phyloP scores from a whole-genome alignment of 2,329 filamentous ascomycete species.

The Fusarium ramigenum region DNA sequence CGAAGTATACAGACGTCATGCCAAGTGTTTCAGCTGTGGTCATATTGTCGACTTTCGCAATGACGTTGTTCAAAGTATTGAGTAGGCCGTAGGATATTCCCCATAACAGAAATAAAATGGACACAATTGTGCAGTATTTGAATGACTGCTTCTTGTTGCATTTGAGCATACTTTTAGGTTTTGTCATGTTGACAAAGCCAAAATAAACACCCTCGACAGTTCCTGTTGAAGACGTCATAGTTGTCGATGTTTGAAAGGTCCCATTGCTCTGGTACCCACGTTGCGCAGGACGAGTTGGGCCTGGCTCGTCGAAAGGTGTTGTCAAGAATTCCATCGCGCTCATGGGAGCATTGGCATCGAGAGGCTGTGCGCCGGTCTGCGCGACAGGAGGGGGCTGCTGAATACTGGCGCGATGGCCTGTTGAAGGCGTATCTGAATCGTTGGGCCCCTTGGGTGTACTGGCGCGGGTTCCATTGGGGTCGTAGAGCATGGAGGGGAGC shows the following conservation, averaged over 20 bases:
- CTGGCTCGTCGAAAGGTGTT: conserved; percentile 49
- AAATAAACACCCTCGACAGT: conserved; percentile 67
- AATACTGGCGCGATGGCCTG: conserved; percentile 36
- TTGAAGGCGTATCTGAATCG: conserved; percentile 45
- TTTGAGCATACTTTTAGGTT: conserved; percentile 75
- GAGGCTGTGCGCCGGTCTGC: conserved; percentile 28
- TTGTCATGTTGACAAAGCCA: conserved; percentile 77
- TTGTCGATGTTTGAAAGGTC: conserved; percentile 41
- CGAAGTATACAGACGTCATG: conserved; percentile 76
- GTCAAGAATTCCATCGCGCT: conserved; percentile 59
- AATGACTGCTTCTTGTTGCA: conserved; percentile 71
- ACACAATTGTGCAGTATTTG: conserved; percentile 78
- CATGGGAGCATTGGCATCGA: conserved; percentile 44
- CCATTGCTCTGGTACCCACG: conserved; percentile 5
- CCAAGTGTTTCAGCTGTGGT: conserved; percentile 70
- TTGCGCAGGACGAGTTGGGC: conserved; percentile 21
- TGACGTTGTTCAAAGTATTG: conserved; percentile 79
- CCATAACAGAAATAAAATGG: conserved; percentile 87
- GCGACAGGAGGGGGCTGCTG: conserved; percentile 40
- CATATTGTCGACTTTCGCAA: conserved; percentile 71
- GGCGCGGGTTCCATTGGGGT: conserved; percentile 56
- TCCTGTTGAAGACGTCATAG: conserved; percentile 48
- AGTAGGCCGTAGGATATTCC: conserved; percentile 90
- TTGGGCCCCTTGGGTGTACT: conserved; percentile 43
- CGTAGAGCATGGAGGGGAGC: conserved; percentile 65